phyloP scores from a whole-genome alignment of 441 rosid species.

The Populus trichocarpa region DNA sequence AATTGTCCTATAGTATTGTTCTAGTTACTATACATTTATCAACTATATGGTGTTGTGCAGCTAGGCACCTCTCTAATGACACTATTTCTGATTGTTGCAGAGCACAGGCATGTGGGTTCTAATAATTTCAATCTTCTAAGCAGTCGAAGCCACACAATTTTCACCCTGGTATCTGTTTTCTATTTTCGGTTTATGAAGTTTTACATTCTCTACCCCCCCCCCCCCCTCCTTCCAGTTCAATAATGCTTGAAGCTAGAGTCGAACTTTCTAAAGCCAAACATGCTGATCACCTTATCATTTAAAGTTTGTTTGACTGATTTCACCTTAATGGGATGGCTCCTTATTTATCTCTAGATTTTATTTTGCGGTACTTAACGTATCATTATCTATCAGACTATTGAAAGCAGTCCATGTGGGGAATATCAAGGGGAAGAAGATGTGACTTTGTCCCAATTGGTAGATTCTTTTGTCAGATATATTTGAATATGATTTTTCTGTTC shows the following conservation, averaged over 20 bases:
- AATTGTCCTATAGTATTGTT: background rate
- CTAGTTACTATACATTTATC: background rate
- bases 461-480: slow-evolving; percentile 1
- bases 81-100: slow-evolving; percentile 34
- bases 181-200: background rate
- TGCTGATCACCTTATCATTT: background rate
- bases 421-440: slow-evolving; percentile 56
- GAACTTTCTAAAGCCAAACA: background rate
- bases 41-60: background rate
- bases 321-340: background rate
- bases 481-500: background rate
- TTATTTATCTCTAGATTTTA: slow-evolving; percentile 7
- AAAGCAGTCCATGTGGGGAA: slow-evolving; percentile 57
- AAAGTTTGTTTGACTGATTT: background rate
- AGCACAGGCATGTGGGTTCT: slow-evolving; percentile 73
- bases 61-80: slow-evolving; percentile 13
- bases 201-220: background rate
- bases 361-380: slow-evolving; percentile 8
- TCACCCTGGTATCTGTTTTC: slow-evolving; percentile 44
- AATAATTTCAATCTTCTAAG: slow-evolving; percentile 68
- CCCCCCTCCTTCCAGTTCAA: background rate
- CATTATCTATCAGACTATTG: slow-evolving; percentile 46
- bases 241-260: background rate
- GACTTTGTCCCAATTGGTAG: slow-evolving; percentile 63
- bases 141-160: slow-evolving; percentile 76